A percentile compares a stretch with the other conserved stretches of the same genome.
phyloP scores from a whole-genome alignment of 78 protist species.

The Dictyostelium intermedium region DNA sequence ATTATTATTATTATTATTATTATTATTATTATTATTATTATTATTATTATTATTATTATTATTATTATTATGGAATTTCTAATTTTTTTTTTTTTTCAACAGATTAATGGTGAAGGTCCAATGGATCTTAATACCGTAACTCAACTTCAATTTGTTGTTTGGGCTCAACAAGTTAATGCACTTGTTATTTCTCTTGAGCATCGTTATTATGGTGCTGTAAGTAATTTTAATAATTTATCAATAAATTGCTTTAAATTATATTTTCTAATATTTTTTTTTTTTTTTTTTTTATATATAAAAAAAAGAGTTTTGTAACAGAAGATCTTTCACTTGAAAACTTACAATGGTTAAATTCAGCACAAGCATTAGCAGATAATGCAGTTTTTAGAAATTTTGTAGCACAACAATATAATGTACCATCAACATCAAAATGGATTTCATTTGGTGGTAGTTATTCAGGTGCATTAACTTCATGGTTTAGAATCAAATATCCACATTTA shows the following conservation, averaged over 20 bases:
- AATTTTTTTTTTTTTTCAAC: not conserved
- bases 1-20: no score
- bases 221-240: not conserved
- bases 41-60: no score
- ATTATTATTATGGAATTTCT: not conserved
- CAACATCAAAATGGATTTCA: constrained; percentile 22
- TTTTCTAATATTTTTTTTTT: no score
- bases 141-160: constrained; percentile 45
- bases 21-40: not conserved
- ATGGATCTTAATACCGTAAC: not conserved
- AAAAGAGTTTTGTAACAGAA: constrained; percentile 17
- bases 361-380: constrained; percentile 76
- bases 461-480: constrained; percentile 71
- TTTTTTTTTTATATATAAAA: not conserved
- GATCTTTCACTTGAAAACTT: constrained; percentile 74
- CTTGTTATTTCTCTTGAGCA: constrained; percentile 51
- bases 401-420: not conserved
- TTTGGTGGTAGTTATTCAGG: constrained; percentile 89
- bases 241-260: no score
- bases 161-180: constrained; percentile 47
- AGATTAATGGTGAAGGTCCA: constrained; percentile 73
- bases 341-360: constrained; percentile 32
- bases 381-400: constrained; percentile 43
- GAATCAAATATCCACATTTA: constrained; percentile 68
- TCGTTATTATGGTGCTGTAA: constrained; percentile 36